Conservation (phyloP, 2,329 filamentous ascomycete genomes). For the Cordyceps pruinosa region DNA sequence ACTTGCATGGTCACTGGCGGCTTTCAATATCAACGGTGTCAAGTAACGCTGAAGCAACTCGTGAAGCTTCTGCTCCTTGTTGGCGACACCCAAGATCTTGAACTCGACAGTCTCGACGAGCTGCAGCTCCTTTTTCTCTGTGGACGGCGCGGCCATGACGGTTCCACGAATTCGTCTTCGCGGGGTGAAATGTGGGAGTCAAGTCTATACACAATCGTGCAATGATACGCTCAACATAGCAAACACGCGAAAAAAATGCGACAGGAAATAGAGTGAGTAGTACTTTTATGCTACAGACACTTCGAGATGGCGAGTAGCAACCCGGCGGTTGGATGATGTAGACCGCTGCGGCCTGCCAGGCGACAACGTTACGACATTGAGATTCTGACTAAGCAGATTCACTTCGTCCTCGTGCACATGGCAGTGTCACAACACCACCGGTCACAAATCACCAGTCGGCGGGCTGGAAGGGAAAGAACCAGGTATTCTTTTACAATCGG, state of each 20-base stretch:
- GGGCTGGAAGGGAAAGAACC: no score
- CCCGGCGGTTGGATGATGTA: slow-evolving; percentile 1
- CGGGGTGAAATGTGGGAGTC: background rate
- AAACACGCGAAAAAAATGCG: background rate
- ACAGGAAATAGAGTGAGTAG: background rate
- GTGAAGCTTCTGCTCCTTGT: slow-evolving; percentile 78
- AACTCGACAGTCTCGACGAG: slow-evolving; percentile 82
- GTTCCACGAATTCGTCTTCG: background rate
- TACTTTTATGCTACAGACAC: background rate
- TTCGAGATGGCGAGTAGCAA: background rate
- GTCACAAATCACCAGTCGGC: no score
- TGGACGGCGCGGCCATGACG: slow-evolving; percentile 31
- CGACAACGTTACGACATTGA: slow-evolving; percentile 7
- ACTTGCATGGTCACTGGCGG: slow-evolving; percentile 68
- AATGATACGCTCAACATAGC: background rate
- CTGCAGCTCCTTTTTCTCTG: slow-evolving; percentile 67
- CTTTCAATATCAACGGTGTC: slow-evolving; percentile 75
- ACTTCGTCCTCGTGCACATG: background rate
- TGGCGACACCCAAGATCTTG: slow-evolving; percentile 69
- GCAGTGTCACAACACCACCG: background rate
- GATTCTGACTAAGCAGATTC: slow-evolving; percentile 6
- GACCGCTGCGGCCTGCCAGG: slow-evolving; percentile 9
- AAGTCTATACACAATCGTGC: background rate
- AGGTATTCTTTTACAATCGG: no score
- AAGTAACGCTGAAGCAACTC: slow-evolving; percentile 72